A percentile compares a stretch with the other conserved stretches of the same genome.
Conservation (phyloP, 192 early-diverging fungal species). For the Chytriomyces hyalinus region DNA sequence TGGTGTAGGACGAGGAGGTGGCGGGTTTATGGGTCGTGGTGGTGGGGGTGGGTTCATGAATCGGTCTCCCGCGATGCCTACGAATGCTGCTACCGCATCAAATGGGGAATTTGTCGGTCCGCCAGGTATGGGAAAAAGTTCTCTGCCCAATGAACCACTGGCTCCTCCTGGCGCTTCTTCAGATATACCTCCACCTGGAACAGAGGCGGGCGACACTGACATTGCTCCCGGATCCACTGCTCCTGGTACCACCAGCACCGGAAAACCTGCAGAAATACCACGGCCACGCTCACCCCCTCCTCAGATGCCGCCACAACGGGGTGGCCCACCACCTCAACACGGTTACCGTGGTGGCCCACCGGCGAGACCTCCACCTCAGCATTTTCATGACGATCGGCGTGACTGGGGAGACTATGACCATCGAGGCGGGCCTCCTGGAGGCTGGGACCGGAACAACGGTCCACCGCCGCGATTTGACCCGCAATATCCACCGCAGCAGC, state of each 20-base stretch:
- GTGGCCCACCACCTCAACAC: neutral
- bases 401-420: slow-evolving; percentile 2
- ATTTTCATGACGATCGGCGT: neutral
- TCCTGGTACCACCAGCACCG: neutral
- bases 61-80: neutral
- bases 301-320: too few relatives aligned
- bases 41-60: neutral
- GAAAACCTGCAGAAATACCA: neutral
- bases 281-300: neutral
- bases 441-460: neutral
- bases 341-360: neutral
- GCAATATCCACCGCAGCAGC: neutral
- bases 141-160: neutral
- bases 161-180: neutral
- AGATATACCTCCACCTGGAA: neutral
- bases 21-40: slow-evolving; percentile 3
- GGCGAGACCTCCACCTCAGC: neutral
- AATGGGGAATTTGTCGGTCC: neutral
- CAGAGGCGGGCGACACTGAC: neutral
- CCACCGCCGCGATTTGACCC: neutral
- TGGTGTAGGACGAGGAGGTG: slow-evolving; percentile 2
- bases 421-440: slow-evolving; percentile 3
- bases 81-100: neutral
- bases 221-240: neutral
- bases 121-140: neutral